Conservation (phyloP, 2,329 filamentous ascomycete species). For the Thelonectria olida region DNA sequence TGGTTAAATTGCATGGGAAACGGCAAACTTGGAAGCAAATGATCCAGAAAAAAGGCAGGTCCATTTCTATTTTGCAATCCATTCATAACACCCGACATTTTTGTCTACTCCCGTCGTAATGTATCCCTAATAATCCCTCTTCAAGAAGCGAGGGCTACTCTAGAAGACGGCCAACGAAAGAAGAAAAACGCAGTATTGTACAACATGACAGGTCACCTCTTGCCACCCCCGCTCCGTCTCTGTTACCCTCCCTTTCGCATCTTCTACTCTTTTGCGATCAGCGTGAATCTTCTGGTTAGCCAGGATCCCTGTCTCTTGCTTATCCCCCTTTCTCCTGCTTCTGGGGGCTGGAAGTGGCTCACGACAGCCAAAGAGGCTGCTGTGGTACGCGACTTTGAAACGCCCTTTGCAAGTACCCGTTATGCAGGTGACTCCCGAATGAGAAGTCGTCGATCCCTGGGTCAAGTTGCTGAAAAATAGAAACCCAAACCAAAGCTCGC, state of each 20-base stretch:
- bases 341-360: neutral
- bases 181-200: conserved; percentile 30
- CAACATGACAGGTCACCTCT: conserved; percentile 34
- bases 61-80: conserved; percentile 23
- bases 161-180: conserved; percentile 2
- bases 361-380: neutral
- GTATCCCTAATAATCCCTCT: conserved; percentile 21
- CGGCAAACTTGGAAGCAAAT: neutral
- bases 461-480: conserved; percentile 10
- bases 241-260: conserved; percentile 22
- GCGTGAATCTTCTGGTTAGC: conserved; percentile 13
- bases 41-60: conserved; percentile 16
- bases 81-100: conserved; percentile 16
- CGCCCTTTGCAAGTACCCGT: conserved; percentile 9
- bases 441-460: conserved; percentile 21
- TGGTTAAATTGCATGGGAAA: neutral
- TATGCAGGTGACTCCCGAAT: conserved; percentile 31
- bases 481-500: neutral
- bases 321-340: conserved; percentile 4
- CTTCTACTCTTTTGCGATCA: conserved; percentile 31
- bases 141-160: conserved; percentile 17
- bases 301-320: conserved; percentile 2
- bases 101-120: conserved; percentile 30
- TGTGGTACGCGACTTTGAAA: conserved; percentile 13
- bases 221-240: conserved; percentile 25